Evolutionary conservation across 2,329 filamentous ascomycete species (phyloP).

Genomic region (Teratosphaeria pseudoeucalypti): DNA sequence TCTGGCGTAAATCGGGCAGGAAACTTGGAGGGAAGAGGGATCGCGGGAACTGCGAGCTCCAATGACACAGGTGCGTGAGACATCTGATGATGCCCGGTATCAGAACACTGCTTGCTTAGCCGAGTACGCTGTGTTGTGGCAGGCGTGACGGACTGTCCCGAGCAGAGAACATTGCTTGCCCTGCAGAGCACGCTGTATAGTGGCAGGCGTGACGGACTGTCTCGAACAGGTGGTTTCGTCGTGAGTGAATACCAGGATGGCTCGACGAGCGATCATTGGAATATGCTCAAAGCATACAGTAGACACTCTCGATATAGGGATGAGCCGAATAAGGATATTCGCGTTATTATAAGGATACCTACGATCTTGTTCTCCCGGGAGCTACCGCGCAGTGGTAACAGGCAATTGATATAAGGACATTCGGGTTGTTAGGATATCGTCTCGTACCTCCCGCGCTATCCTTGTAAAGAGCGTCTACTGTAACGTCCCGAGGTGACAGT

Average conservation of each 20-base stretch:
- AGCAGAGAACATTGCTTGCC: neutral
- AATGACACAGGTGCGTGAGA: neutral
- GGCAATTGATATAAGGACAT: too few relatives aligned
- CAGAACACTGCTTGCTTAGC: neutral
- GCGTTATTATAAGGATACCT: too few relatives aligned
- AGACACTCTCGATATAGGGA: too few relatives aligned
- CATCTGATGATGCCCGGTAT: neutral
- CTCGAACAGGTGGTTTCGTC: neutral
- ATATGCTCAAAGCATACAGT: neutral
- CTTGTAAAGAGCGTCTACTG: too few relatives aligned
- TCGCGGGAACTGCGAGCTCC: neutral
- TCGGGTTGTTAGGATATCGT: too few relatives aligned
- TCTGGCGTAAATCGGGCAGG: too few relatives aligned
- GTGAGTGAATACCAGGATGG: neutral
- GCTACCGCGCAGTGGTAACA: too few relatives aligned
- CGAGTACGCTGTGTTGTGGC: neutral
- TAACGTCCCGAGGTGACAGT: neutral
- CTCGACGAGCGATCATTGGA: neutral
- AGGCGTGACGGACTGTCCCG: neutral
- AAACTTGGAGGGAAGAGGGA: neutral
- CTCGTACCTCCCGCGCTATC: too few relatives aligned
- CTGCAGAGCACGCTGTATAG: neutral
- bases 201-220: neutral
- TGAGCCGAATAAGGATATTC: too few relatives aligned
- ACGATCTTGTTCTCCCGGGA: too few relatives aligned